Percentiles rank a stretch among this genome's conserved stretches.
These are phyloP conservation scores for Neurospora sp. DNA, from an alignment of 495 filamentous ascomycete genomes.

Conservation along the genomic window DNA sequence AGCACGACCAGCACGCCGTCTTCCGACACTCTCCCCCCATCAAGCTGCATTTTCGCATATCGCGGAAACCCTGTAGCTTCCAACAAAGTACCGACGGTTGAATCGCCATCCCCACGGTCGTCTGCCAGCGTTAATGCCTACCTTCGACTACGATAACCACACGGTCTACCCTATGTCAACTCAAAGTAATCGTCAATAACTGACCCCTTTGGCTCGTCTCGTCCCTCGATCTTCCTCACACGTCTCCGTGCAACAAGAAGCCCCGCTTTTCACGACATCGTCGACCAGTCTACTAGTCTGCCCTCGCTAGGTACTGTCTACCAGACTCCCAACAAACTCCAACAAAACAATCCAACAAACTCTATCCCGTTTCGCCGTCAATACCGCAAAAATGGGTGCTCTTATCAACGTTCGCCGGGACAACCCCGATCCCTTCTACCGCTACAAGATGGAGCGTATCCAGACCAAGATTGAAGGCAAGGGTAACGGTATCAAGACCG, in stretches of 20 bases:
- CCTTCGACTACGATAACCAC: constrained; percentile 32
- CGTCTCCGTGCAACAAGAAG: constrained; percentile 35
- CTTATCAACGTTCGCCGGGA: constrained; percentile 95
- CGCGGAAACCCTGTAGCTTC: constrained; percentile 79
- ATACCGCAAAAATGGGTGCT: constrained; percentile 45
- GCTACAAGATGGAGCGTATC: constrained; percentile 99
- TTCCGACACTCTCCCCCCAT: constrained; percentile 72
- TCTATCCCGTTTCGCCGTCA: constrained; percentile 13
- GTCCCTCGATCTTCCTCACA: constrained; percentile 23
- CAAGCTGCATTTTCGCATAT: constrained; percentile 92
- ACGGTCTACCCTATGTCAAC: constrained; percentile 40
- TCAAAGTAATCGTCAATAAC: constrained; percentile 35
- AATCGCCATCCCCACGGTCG: constrained; percentile 27
- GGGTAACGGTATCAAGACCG: constrained; percentile 95
- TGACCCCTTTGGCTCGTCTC: constrained; percentile 32
- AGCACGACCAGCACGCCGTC: constrained; percentile 44
- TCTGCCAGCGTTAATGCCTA: constrained; percentile 44
- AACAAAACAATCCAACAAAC: neutral
- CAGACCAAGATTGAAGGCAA: constrained; percentile 99
- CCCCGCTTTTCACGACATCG: constrained; percentile 26
- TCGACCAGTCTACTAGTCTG: constrained; percentile 19
- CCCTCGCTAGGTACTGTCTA: neutral
- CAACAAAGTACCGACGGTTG: constrained; percentile 81
- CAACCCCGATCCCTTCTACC: constrained; percentile 97
- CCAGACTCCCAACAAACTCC: constrained; percentile 2